Base-by-base conservation (phyloP, 352 stramenopile species). In the Thalassiosira hispida region DNA sequence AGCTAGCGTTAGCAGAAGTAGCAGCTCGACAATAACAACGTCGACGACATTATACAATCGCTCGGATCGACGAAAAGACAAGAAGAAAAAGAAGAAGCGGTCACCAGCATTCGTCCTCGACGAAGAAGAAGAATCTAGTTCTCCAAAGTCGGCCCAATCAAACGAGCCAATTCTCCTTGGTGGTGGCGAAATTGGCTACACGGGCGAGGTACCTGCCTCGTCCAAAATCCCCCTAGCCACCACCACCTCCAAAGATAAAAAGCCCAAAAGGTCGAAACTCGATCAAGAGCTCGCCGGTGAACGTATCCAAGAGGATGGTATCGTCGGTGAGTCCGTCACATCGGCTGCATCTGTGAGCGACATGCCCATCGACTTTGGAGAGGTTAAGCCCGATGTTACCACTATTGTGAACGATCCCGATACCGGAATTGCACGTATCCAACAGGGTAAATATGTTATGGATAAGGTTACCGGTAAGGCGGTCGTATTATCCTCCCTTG, bases 401-500 rank as follows among this genome's bases (percentile, higher is more conserved):
- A 90, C 81, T 5, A 62, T 92, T 29, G 73, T 91, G 31, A 79
- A 86, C 29, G 88, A 93, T 67, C 83, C 90, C 55, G 88, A 91
- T 67, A 92, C 84, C 16, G 88, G 86, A 31, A 86, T 90, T 47
- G 83, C 86, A 68, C 65, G 89, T 22, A 85, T 93, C 46, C 60
- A 79, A 51, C 86, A 93, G 75, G 88, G 88, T n/a, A 82, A 91
- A 33, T 81, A 80, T 46, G 88, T 93, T 16, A 86, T 91, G 86
- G 88, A 93, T 79, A 86, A 92, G 27, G 84, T 92, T 2, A 93
- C 88, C 1, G 79, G 88, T 0, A 91, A 91, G 70, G 74, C 82
- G 1, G 86, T 93, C 1, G 66, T 89, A 16, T 63, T 93, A 0
- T 85, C 73, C 27, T 70, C 81, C 29, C 16, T 86, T 0, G 88